Percentiles rank a stretch among this genome's conserved stretches.
phyloP scores from a whole-genome alignment of 768 basidiomycete species.

The Leccinum disarticulatum region DNA sequence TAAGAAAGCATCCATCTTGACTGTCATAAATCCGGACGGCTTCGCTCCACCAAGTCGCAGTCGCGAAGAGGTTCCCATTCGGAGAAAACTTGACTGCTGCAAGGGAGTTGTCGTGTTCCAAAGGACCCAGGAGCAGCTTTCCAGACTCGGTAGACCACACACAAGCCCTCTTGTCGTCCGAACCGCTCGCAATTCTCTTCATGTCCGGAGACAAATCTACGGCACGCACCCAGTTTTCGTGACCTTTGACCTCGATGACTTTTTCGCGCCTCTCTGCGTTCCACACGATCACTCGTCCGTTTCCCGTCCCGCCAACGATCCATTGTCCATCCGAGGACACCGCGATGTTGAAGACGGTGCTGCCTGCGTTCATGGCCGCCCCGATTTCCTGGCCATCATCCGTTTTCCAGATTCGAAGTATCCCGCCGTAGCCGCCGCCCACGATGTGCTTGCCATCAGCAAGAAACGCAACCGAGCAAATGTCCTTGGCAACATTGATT shows the following conservation, averaged over 20 bases:
- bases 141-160: conserved; percentile 11
- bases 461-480: conserved; percentile 12
- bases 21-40: conserved; percentile 14
- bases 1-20: conserved; percentile 5
- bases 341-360: conserved; percentile 5
- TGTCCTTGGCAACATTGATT: conserved; percentile 7
- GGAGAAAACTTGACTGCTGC: conserved; percentile 16
- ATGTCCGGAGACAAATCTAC: conserved; percentile 18
- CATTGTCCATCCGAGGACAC: conserved; percentile 9
- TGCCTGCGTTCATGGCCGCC: conserved; percentile 6
- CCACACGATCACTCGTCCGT: conserved; percentile 14
- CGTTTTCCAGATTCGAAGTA: conserved; percentile 6
- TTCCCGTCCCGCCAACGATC: conserved; percentile 8
- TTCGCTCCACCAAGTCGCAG: conserved; percentile 15
- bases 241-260: conserved; percentile 8
- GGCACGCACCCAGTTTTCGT: conserved; percentile 12
- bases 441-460: conserved; percentile 7
- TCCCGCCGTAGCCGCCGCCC: conserved; percentile 10
- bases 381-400: conserved; percentile 7
- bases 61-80: conserved; percentile 9
- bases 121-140: conserved; percentile 8
- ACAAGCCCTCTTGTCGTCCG: conserved; percentile 13
- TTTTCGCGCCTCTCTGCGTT: conserved; percentile 5
- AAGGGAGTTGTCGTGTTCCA: conserved; percentile 8
- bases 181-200: conserved; percentile 10